Base-by-base conservation (phyloP, 345 rosid genomes). In the Abelmoschus esculentus region DNA sequence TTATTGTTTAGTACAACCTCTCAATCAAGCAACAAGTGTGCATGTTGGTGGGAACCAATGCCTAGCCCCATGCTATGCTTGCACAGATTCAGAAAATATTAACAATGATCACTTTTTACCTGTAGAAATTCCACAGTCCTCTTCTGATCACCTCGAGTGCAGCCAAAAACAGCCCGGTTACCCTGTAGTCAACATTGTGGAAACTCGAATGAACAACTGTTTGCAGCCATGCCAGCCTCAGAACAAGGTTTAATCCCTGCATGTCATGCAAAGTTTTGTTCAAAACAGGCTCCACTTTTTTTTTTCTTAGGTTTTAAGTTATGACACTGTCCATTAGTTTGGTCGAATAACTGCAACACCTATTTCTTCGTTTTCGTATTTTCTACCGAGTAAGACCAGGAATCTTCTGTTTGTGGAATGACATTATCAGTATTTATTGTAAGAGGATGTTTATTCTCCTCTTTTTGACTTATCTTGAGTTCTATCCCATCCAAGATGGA, bases 51-150 rank as follows among this genome's bases (percentile, higher is more conserved):
- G 54, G 54, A 49, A 49, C 2, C 15, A 15, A 49, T 49, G 54
- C 18, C 54, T 6, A 49, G 46, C 46, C 12, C 12, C 46, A 9
- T 2, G 34, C 68, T 22, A 22, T 31, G 28, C 40, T 66, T 28
- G 56, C 40, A 66, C n/a, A 47, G 2, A 9, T 49, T 28, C 22
- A 66, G 70, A 19, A 66, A 66, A 28, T 7, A 49, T 15, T 42
- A 66, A 64, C 32, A 63, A 40, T 3, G 7, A 54, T 18, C 29
- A 7, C 5, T 19, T 44, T 58, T 46, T 84, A 92, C 99, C 99
- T 83, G 92, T 80, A 92, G 79, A 95, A 95, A 69, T 95, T 92
- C 99, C 98, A 92, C n/a, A 73, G 81, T 63, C 99, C 99, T 86
- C 99, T 90, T 77, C 99, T 84, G 6, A 92, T 82, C 18, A 95